Base-by-base conservation (phyloP, 257 asterid species). In the Salvia rosmarinus region DNA sequence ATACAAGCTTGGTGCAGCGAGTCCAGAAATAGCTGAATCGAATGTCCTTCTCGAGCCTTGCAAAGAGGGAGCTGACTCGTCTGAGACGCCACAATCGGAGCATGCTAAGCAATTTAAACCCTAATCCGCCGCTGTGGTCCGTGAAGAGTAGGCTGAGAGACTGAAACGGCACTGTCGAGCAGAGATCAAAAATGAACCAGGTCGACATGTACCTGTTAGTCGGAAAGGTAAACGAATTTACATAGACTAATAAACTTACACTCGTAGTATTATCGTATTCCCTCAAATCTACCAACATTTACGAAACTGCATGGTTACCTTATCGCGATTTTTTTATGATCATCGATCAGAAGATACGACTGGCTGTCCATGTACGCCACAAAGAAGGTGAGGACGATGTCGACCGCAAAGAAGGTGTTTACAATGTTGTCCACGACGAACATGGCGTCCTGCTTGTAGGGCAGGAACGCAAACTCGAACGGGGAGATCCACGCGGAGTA, bases 401-500 rank as follows among this genome's bases (percentile, higher is more conserved):
- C 98, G 47, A 92, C 69, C 34, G 87, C 95, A 8, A 92, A 92
- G 87, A 92, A 88, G 64, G 79, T 16, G 79, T 92, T 84, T 79
- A 88, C 95, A 64, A 90, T 70, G 88, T 88, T 88, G 86, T 92
- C 97, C 13, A 87, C 20, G 9, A 87, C 56, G 78, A 87, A 82
- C 80, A 84, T 57, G 21, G 84, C 87, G 23, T 88, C 89, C 61
- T 80, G 84, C 76, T 83, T 88, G 88, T 78, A 90, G 16, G 85
- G 16, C 47, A 90, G 80, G 54, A 92, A 92, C 37, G 96, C 97
- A 42, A 90, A 85, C 86, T 92, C 98, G 11, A 92, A 88, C 0
- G 98, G 98, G 1, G 90, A 88, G 49, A 90, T 86, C 98, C 98
- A 92, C 32, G 97, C 96, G 0, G 98, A 88, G 73, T 92, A 92